Conservation (phyloP, 768 basidiomycete genomes). For the Pisolithus microcarpus region DNA sequence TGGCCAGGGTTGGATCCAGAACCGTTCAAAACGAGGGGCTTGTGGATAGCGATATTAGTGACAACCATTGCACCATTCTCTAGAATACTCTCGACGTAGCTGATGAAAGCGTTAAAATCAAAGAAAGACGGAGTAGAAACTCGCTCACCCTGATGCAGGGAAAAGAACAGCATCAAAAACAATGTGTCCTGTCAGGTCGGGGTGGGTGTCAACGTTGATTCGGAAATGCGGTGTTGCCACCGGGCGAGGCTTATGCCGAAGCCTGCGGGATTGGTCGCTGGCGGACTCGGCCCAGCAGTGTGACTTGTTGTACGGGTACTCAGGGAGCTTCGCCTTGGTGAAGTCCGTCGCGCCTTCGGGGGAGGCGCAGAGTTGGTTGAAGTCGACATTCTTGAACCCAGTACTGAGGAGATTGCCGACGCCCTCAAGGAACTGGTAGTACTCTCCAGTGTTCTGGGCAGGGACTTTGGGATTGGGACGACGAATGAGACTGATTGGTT, state of each 20-base stretch:
- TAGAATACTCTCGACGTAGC: constrained; percentile 24
- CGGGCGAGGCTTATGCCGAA: constrained; percentile 26
- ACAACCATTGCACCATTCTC: constrained; percentile 29
- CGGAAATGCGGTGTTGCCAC: constrained; percentile 30
- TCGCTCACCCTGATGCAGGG: constrained; percentile 38
- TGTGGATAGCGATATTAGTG: constrained; percentile 22
- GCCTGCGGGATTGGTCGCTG: constrained; percentile 17
- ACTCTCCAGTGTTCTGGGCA: constrained; percentile 27
- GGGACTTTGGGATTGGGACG: constrained; percentile 27
- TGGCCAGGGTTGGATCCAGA: constrained; percentile 6
- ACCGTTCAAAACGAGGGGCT: constrained; percentile 21
- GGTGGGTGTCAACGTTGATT: constrained; percentile 27
- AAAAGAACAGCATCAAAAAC: constrained; percentile 40
- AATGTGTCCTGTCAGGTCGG: constrained; percentile 37
- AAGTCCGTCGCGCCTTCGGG: constrained; percentile 15
- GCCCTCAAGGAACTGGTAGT: constrained; percentile 27
- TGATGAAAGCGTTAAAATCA: constrained; percentile 4
- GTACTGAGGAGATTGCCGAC: constrained; percentile 23
- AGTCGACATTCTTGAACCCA: constrained; percentile 26
- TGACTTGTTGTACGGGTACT: constrained; percentile 26
- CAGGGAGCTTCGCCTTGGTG: constrained; percentile 20
- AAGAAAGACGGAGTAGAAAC: constrained; percentile 12
- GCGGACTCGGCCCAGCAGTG: constrained; percentile 22
- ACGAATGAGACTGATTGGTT: constrained; percentile 21
- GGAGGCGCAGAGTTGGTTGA: constrained; percentile 21